A percentile compares a stretch with the other conserved stretches of the same genome.
phyloP scores from a whole-genome alignment of 176 grass and related monocot species.

The Avena insularis region DNA sequence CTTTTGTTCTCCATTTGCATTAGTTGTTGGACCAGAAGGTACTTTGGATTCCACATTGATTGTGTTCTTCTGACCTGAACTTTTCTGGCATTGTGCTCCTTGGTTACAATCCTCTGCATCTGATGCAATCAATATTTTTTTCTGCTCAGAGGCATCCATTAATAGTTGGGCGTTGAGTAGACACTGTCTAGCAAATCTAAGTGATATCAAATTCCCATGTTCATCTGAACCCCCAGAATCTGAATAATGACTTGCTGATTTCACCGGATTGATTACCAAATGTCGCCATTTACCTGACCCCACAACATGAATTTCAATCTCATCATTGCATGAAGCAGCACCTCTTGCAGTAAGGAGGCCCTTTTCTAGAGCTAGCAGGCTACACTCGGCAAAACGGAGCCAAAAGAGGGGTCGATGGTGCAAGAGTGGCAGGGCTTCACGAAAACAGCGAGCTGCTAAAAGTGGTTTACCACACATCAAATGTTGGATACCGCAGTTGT shows the following conservation, averaged over 20 bases:
- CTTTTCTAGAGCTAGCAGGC: slow-evolving; percentile 73
- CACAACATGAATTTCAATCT: slow-evolving; percentile 72
- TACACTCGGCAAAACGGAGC: slow-evolving; percentile 93
- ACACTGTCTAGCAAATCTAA: slow-evolving; percentile 73
- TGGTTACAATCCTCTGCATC: slow-evolving; percentile 50
- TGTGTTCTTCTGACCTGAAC: slow-evolving; percentile 51
- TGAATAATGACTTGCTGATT: slow-evolving; percentile 38
- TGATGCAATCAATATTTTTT: slow-evolving; percentile 25
- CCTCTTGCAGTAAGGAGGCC: slow-evolving; percentile 58
- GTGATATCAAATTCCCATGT: slow-evolving; percentile 57
- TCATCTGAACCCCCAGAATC: slow-evolving; percentile 49
- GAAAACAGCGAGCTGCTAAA: slow-evolving; percentile 80
- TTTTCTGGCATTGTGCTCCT: slow-evolving; percentile 48
- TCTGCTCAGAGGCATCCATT: slow-evolving; percentile 52
- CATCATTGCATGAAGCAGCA: slow-evolving; percentile 50
- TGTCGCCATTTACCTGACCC: slow-evolving; percentile 79
- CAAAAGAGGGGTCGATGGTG: slow-evolving; percentile 73
- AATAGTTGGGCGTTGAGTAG: slow-evolving; percentile 74
- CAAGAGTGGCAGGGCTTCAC: slow-evolving; percentile 67
- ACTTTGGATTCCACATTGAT: slow-evolving; percentile 56
- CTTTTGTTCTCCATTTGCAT: slow-evolving; percentile 68
- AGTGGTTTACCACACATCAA: slow-evolving; percentile 80
- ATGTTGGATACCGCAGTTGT: slow-evolving; percentile 87
- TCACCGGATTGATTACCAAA: slow-evolving; percentile 57
- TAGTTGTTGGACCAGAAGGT: slow-evolving; percentile 43